Evolutionary conservation across 1,284 basidiomycete genomes (phyloP).

Genomic region (Tilletia horrida): DNA sequence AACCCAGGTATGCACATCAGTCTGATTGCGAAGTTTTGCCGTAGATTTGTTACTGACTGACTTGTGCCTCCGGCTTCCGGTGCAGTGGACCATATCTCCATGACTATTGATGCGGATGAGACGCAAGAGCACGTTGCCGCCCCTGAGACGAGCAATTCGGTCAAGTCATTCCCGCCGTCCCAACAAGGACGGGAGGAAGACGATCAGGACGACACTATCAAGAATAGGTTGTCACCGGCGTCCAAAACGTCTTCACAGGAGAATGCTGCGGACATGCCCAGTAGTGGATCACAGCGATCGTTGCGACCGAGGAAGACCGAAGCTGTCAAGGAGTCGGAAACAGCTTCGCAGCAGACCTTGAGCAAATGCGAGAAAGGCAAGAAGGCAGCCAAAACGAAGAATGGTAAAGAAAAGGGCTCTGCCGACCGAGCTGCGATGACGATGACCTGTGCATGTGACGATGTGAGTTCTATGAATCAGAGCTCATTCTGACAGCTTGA

Average conservation of each 20-base stretch:
- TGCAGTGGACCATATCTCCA: neutral
- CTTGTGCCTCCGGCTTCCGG: too few relatives aligned
- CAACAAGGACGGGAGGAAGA: neutral
- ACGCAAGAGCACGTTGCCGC: neutral
- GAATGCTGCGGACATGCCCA: neutral
- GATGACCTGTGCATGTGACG: slow-evolving; percentile 18
- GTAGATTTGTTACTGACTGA: too few relatives aligned
- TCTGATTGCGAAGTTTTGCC: too few relatives aligned
- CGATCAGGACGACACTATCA: neutral
- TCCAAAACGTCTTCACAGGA: neutral
- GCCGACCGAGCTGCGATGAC: neutral
- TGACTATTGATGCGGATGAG: neutral
- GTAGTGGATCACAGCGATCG: neutral
- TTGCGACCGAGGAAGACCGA: neutral
- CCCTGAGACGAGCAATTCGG: neutral
- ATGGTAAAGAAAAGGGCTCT: neutral
- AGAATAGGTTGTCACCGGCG: neutral
- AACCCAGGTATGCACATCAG: too few relatives aligned
- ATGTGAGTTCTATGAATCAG: neutral
- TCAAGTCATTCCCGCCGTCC: neutral
- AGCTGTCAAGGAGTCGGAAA: neutral
- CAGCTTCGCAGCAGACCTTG: neutral
- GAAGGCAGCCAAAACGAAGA: neutral
- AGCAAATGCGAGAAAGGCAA: neutral
- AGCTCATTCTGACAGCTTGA: neutral